These are phyloP conservation scores for Kwoniella shandongensis DNA, from an alignment of 768 basidiomycete genomes.

Conservation along the genomic window DNA sequence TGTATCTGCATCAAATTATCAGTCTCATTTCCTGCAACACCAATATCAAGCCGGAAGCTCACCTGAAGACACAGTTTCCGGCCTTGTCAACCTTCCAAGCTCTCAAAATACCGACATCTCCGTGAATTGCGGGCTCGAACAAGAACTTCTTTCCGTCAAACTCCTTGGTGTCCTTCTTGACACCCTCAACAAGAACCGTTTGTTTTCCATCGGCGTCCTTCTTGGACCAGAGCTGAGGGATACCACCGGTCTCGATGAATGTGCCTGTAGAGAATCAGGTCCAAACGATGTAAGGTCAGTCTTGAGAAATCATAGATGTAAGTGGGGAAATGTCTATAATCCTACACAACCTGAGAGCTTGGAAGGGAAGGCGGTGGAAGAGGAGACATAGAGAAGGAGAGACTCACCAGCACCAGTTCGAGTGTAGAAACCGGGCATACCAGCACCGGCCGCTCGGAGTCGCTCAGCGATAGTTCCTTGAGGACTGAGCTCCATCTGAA, in stretches of 20 bases:
- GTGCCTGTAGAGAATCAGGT: slow-evolving; percentile 28
- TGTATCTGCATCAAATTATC: slow-evolving; percentile 35
- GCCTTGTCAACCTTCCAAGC: slow-evolving; percentile 52
- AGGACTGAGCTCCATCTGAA: slow-evolving; percentile 45
- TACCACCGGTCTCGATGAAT: slow-evolving; percentile 47
- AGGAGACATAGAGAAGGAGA: neutral
- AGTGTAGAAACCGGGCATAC: slow-evolving; percentile 49
- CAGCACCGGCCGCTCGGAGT: slow-evolving; percentile 42
- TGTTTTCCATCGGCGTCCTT: slow-evolving; percentile 35
- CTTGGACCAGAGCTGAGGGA: slow-evolving; percentile 38
- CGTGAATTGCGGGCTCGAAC: slow-evolving; percentile 49
- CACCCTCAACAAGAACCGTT: slow-evolving; percentile 35
- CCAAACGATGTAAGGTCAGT: neutral
- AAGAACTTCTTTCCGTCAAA: slow-evolving; percentile 46
- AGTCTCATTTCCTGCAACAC: neutral
- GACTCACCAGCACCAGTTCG: slow-evolving; percentile 44
- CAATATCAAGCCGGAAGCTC: neutral
- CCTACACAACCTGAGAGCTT: neutral
- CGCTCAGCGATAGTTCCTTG: slow-evolving; percentile 50
- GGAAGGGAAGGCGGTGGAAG: too few species aligned
- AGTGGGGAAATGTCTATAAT: neutral
- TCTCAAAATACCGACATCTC: slow-evolving; percentile 49
- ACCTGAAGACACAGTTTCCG: slow-evolving; percentile 52
- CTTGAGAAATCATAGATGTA: neutral
- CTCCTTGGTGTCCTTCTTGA: slow-evolving; percentile 35